Base-by-base conservation (phyloP, 768 basidiomycete species). In the Neoboletus brunneissimus region DNA sequence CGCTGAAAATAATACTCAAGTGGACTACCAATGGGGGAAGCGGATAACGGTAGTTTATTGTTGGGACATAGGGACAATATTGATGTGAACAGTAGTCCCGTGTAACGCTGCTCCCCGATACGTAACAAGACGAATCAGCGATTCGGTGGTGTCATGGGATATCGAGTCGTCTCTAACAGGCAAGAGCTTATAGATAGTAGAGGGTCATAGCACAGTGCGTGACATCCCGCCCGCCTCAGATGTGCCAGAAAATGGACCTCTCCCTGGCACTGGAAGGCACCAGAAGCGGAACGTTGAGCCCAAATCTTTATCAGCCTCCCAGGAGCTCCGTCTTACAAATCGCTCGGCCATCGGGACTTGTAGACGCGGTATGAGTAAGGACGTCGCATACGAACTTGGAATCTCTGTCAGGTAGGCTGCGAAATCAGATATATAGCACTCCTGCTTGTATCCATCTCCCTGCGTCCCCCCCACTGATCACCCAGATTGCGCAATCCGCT, bases 1-100 rank as follows among this genome's bases (percentile, higher is more conserved):
- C 91, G 20, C 78, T 95, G 40, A 94, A 94, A 75, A 88, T 93
- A 56, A 82, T 92, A 47, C 77, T 95, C 48, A 91, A 91, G 67
- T 92, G 89, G 89, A 82, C 87, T 5, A 92, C 90, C 1, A 91
- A 85, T 64, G 88, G 88, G 27, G 79, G 79, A 37, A 88, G 85
- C 62, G 84, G 48, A n/a, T 48, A 22, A 23, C 42, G n/a, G 5
- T 20, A 11, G n/a, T 5, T 20, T n/a, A 8, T 40, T n/a, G n/a
- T 40, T 40, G 37, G 37, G 37, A 38, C 37, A 40, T 18, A 38
- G 4, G 37, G 37, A 9, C 37, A 9, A 37, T 37, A 13, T 16
- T 8, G 2, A 32, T 38, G 37, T 18, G 4, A 5, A 32, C 32
- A 5, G 32, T 32, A 32, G 12, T 13, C 37, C 37, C 37, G 9